phyloP scores from a whole-genome alignment of 2,329 filamentous ascomycete genomes.

The Aspergillus costaricaensis region DNA sequence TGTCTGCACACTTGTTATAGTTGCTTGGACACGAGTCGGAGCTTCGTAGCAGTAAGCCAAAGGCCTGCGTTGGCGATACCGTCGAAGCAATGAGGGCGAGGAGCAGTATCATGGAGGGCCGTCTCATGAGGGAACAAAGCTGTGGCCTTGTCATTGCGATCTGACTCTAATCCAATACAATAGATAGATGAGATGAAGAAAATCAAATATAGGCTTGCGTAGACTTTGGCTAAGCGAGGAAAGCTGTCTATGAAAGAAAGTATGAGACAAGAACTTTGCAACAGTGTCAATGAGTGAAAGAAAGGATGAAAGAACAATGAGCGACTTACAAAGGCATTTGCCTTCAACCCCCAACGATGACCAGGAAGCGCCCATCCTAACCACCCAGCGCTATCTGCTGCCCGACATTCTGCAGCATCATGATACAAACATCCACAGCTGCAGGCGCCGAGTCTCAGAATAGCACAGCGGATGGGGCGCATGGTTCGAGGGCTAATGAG shows the following conservation, averaged over 20 bases:
- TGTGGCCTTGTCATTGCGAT: slow-evolving; percentile 22
- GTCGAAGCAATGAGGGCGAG: slow-evolving; percentile 25
- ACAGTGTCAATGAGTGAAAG: slow-evolving; percentile 1
- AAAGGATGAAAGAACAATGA: slow-evolving; percentile 4
- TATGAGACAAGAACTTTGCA: slow-evolving; percentile 5
- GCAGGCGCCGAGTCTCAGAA: slow-evolving; percentile 37
- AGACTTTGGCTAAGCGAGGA: not conserved
- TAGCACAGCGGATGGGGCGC: slow-evolving; percentile 28
- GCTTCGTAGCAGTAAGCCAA: slow-evolving; percentile 26
- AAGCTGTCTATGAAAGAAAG: not conserved
- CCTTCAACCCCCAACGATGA: not conserved
- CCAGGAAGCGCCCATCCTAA: not conserved
- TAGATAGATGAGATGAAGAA: not conserved
- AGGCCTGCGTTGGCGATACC: slow-evolving; percentile 24
- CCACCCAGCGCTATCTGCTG: slow-evolving; percentile 15
- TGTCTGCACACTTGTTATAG: slow-evolving; percentile 39
- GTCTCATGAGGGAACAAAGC: not conserved
- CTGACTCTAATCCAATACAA: not conserved
- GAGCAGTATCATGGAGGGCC: slow-evolving; percentile 25
- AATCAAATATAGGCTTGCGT: not conserved
- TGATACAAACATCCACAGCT: slow-evolving; percentile 23
- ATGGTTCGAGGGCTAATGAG: slow-evolving; percentile 24
- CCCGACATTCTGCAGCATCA: slow-evolving; percentile 18
- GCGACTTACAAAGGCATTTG: not conserved
- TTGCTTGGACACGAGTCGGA: slow-evolving; percentile 34